phyloP scores from a whole-genome alignment of 2,329 filamentous ascomycete species.

The Leptodontidium sp. region DNA sequence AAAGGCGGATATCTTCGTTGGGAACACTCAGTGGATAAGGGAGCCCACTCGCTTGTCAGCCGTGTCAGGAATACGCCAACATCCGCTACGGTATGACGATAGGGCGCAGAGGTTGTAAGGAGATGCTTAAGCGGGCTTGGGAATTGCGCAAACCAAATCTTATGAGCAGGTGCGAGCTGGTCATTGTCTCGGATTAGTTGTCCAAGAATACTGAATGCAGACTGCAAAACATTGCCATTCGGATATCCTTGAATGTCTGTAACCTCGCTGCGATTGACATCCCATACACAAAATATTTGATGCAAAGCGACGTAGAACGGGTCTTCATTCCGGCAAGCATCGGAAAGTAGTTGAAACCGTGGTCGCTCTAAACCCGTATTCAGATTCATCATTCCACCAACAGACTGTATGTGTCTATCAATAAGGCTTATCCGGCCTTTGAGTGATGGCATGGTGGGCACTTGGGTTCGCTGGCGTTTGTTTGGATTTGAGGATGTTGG shows the following conservation, averaged over 20 bases:
- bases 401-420: constrained; percentile 38
- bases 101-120: constrained; percentile 46
- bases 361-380: constrained; percentile 52
- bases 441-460: constrained; percentile 36
- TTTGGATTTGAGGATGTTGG: constrained; percentile 25
- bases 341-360: constrained; percentile 61
- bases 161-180: constrained; percentile 49
- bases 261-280: constrained; percentile 36
- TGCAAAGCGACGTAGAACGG: constrained; percentile 71
- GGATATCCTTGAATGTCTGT: constrained; percentile 49
- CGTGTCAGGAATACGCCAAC: constrained; percentile 56
- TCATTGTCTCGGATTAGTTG: constrained; percentile 57
- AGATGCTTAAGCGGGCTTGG: constrained; percentile 50
- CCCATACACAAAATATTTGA: constrained; percentile 69
- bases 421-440: constrained; percentile 38
- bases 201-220: constrained; percentile 49
- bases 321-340: constrained; percentile 65
- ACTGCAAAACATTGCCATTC: constrained; percentile 33
- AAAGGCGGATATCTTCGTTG: constrained; percentile 59
- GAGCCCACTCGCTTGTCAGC: constrained; percentile 53
- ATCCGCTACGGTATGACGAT: constrained; percentile 43
- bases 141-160: constrained; percentile 57
- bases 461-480: constrained; percentile 34
- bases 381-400: constrained; percentile 39
- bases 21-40: constrained; percentile 49